Base-by-base conservation (phyloP, 257 asterid species). In the Solanum pinnatisectum region DNA sequence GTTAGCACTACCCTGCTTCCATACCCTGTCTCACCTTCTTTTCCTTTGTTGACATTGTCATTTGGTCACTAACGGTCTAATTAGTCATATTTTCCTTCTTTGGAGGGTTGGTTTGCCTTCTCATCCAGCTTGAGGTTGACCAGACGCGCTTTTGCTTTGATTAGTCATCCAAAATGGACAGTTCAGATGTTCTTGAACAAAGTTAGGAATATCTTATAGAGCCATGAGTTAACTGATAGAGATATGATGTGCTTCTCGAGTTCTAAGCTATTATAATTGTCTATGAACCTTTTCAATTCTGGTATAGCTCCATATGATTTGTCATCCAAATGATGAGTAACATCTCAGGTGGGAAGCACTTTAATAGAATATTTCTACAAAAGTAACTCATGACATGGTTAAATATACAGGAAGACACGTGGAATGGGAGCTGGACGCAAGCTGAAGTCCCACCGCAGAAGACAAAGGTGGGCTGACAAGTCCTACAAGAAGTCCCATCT, bases 351-450 rank as follows among this genome's bases (percentile, higher is more conserved):
- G 42, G 6, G 27, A 27, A 46, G 27, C 42, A 5, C 22, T 8
- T n/a, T 8, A 9, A 44, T 42, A 14, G 35, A n/a, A n/a, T 79
- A 8, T 56, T 81, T 46, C 42, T 16, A 10, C 70, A 30, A 30
- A 33, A 81, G 12, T 5, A 20, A 46, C 40, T 18, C 42, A 4
- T 81, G 68, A 49, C 68, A 42, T 78, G 15, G 37, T 5, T 84
- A 67, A 16, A 72, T 73, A 86, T 87, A 30, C 82, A 94, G 98
- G 90, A 94, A 94, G 90, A 94, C 98, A 36, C 95, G 96, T 79
- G 98, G 98, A 56, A 94, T 94, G 96, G 98, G 98, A 94, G 95
- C 98, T 74, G 98, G 95, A 12, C 95, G 98, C 94, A 94, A 94
- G 92, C 91, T 94, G 92, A 91, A 89, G 95, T 90, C 95, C 91